Conservation (phyloP, 2,329 filamentous ascomycete species). For the Elsinoe perseae region DNA sequence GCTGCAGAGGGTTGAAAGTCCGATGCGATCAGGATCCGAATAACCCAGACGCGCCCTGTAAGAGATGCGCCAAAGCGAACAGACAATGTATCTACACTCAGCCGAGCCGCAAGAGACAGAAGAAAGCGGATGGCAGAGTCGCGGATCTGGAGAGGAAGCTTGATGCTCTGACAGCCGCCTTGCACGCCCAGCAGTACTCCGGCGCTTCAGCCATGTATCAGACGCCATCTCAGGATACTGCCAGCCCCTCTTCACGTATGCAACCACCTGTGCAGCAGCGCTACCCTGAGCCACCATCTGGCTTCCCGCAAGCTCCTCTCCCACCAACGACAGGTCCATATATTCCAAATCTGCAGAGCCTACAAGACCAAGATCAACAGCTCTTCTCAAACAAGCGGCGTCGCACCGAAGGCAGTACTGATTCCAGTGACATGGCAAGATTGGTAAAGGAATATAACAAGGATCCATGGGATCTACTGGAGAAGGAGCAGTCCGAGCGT, state of each 20-base stretch:
- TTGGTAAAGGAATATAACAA: not conserved
- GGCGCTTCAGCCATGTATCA: not conserved
- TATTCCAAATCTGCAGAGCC: not conserved
- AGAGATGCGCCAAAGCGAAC: constrained; percentile 71
- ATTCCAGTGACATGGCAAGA: not conserved
- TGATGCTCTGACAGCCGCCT: constrained; percentile 72
- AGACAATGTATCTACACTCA: constrained; percentile 69
- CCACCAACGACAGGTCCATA: not conserved
- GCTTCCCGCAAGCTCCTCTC: not conserved
- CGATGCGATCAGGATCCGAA: constrained; percentile 69
- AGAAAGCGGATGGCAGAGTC: constrained; percentile 84
- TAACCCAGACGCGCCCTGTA: constrained; percentile 51
- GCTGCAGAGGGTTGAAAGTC: constrained; percentile 50
- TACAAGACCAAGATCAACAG: not conserved
- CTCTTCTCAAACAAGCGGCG: not conserved
- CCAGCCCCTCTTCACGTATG: not conserved
- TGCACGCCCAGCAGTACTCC: constrained; percentile 50
- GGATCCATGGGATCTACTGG: constrained; percentile 1
- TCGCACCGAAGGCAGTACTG: not conserved
- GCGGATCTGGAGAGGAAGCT: constrained; percentile 90
- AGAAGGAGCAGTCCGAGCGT: constrained; percentile 2
- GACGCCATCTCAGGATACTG: not conserved
- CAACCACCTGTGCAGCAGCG: not conserved
- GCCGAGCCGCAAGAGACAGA: constrained; percentile 70
- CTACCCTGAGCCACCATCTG: not conserved